Percentiles rank a stretch among this genome's conserved stretches.
phyloP scores from a whole-genome alignment of 495 filamentous ascomycete species.

The Penicillium cataractarum region DNA sequence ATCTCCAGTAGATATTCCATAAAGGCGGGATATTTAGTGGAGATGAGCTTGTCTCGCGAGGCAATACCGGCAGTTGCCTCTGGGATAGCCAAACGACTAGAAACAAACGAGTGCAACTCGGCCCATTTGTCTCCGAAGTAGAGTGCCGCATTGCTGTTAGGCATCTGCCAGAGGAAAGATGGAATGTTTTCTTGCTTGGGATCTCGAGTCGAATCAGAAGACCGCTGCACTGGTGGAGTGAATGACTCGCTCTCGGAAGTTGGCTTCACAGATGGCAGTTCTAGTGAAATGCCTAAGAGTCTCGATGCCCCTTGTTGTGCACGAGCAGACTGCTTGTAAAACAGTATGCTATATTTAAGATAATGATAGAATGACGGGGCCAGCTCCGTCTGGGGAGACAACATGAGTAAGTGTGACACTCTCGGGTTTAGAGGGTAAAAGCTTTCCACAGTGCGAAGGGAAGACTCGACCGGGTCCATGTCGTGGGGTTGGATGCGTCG shows the following conservation, averaged over 20 bases:
- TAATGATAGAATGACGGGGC: constrained; percentile 80
- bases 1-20: constrained; percentile 76
- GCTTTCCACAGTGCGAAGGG: constrained; percentile 73
- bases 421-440: constrained; percentile 71
- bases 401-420: constrained; percentile 71
- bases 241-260: constrained; percentile 60
- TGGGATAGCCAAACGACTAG: constrained; percentile 56
- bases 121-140: constrained; percentile 84
- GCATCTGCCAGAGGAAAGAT: constrained; percentile 80
- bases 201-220: constrained; percentile 22
- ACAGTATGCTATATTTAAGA: constrained; percentile 71
- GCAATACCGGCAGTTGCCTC: constrained; percentile 34
- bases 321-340: constrained; percentile 69
- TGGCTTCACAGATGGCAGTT: constrained; percentile 62
- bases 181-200: constrained; percentile 36
- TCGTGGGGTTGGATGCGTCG: constrained; percentile 64
- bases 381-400: constrained; percentile 76
- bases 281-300: constrained; percentile 75
- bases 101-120: constrained; percentile 76
- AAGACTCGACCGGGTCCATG: constrained; percentile 63
- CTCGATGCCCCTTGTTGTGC: constrained; percentile 47
- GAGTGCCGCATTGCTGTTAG: constrained; percentile 75
- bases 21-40: constrained; percentile 71
- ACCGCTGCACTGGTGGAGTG: constrained; percentile 44
- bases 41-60: constrained; percentile 44